A percentile compares a stretch with the other conserved stretches of the same genome.
phyloP scores from a whole-genome alignment of 2,329 filamentous ascomycete species.

The Leptographium radiaticola region DNA sequence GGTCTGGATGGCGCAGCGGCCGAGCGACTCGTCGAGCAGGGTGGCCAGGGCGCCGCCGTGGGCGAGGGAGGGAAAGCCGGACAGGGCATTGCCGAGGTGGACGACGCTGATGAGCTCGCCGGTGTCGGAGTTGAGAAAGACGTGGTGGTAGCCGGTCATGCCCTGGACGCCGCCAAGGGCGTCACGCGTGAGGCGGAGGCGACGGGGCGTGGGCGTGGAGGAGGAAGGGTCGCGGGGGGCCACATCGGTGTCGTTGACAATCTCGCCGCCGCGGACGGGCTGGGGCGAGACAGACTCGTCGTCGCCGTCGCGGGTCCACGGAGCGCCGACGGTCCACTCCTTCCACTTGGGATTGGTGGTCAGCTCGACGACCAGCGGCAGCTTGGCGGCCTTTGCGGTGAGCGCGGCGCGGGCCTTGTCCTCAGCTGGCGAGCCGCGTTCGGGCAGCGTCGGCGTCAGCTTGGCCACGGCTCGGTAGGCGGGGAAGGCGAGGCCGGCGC shows the following conservation, averaged over 20 bases:
- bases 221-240: not conserved
- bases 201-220: not conserved
- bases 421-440: conserved; percentile 6
- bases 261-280: not conserved
- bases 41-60: conserved; percentile 62
- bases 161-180: conserved; percentile 28
- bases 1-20: conserved; percentile 41
- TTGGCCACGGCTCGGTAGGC: not conserved
- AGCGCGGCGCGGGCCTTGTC: not conserved
- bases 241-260: not conserved
- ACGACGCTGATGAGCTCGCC: conserved; percentile 50
- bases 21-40: conserved; percentile 55
- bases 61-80: conserved; percentile 58
- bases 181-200: conserved; percentile 25
- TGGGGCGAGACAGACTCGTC: not conserved
- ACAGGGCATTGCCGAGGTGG: conserved; percentile 50
- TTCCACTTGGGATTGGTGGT: conserved; percentile 8
- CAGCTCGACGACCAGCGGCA: conserved; percentile 9
- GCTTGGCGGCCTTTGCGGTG: not conserved
- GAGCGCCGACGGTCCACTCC: conserved; percentile 7
- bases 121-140: conserved; percentile 49
- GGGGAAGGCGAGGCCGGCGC: not conserved
- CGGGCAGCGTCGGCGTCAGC: not conserved
- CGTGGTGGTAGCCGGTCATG: conserved; percentile 38
- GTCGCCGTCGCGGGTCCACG: not conserved